A percentile compares a stretch with the other conserved stretches of the same genome.
Conservation (phyloP, 306 rosid species). For the Arachis hypogaea region DNA sequence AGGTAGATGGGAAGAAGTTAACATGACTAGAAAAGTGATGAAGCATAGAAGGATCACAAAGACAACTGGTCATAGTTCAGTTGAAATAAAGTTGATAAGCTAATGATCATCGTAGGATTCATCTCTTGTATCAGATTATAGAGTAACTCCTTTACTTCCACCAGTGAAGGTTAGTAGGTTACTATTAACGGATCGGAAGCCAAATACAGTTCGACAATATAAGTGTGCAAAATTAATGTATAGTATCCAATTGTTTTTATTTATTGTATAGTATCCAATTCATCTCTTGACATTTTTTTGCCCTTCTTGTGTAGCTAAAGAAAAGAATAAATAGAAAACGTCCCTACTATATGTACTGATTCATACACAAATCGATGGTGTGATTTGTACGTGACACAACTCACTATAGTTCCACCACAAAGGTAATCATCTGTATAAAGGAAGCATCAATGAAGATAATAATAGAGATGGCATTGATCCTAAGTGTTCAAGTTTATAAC, state of each 20-base stretch:
- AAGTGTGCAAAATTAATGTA: constrained; percentile 9
- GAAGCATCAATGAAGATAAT: neutral
- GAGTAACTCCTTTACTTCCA: constrained; percentile 19
- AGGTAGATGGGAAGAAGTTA: constrained; percentile 71
- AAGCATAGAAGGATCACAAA: constrained; percentile 54
- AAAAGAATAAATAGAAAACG: too few species aligned
- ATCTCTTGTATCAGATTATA: constrained; percentile 38
- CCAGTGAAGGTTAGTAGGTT: neutral
- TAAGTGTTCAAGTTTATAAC: constrained; percentile 16
- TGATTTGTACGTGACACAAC: neutral
- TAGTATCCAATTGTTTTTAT: neutral
- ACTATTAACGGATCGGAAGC: constrained; percentile 2
- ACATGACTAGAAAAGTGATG: constrained; percentile 59
- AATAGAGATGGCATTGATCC: constrained; percentile 22
- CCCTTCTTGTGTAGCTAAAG: neutral
- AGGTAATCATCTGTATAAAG: neutral
- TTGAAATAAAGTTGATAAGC: constrained; percentile 54
- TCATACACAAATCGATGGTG: neutral
- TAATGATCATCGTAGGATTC: constrained; percentile 27
- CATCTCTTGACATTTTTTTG: neutral
- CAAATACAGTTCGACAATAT: constrained; percentile 2
- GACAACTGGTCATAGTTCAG: constrained; percentile 67
- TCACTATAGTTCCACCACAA: neutral
- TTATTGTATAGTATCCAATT: neutral
- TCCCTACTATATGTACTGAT: neutral